Percentiles rank a stretch among this genome's conserved stretches.
Evolutionary conservation across 345 rosid genomes (phyloP).

Genomic region (Euphorbia lathyris): DNA sequence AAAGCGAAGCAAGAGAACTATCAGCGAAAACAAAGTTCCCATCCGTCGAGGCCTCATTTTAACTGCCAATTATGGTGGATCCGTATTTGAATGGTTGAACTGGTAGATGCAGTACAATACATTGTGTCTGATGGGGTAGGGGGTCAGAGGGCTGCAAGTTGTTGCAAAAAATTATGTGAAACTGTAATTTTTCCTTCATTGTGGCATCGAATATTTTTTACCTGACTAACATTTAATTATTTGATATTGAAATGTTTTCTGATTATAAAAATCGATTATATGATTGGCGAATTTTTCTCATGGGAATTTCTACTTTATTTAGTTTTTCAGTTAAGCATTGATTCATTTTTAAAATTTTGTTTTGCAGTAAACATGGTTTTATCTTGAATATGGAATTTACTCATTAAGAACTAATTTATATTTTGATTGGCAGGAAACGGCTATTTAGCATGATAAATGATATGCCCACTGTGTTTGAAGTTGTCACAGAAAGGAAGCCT

Average conservation of each 20-base stretch:
- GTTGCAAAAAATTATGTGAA: neutral
- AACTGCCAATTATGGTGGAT: too few species aligned
- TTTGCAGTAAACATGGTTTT: neutral
- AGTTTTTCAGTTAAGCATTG: neutral
- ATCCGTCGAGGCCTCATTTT: too few species aligned
- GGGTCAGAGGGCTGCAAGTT: neutral
- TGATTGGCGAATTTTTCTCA: neutral
- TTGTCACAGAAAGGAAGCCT: constrained; percentile 86
- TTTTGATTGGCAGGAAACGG: constrained; percentile 61
- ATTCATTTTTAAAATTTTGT: neutral
- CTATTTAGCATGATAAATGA: constrained; percentile 89
- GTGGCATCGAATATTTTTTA: constrained; percentile 1
- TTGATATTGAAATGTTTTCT: neutral
- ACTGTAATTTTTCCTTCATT: neutral
- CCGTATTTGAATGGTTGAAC: neutral
- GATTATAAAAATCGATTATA: too few species aligned
- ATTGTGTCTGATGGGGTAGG: neutral
- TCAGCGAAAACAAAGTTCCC: too few species aligned
- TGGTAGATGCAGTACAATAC: neutral
- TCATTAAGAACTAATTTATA: neutral
- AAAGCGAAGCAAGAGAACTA: too few species aligned
- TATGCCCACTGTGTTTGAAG: constrained; percentile 89
- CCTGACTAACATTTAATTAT: neutral
- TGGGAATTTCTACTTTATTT: neutral
- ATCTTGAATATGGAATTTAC: neutral